Evolutionary conservation across 139 green algal genomes (phyloP).

Genomic region (Chlamydomonas sphaeroides): DNA sequence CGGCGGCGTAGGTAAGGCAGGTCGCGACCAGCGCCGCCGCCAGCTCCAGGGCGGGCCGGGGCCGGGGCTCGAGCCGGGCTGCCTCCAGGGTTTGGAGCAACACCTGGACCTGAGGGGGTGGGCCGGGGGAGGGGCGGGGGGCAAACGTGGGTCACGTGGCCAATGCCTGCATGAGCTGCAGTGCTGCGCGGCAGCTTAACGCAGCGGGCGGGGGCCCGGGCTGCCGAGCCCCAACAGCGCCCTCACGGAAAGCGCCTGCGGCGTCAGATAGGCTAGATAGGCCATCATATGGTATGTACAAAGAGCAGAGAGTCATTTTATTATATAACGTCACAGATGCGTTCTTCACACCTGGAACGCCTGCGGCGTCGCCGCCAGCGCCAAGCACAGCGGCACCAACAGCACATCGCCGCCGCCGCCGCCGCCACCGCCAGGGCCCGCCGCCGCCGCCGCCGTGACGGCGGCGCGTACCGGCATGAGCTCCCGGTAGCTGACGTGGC

Average conservation of each 20-base stretch:
- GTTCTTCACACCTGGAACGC: conserved; percentile 33
- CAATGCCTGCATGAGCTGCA: too few relatives aligned
- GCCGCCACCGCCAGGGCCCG: not conserved
- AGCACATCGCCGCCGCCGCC: not conserved
- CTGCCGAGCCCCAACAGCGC: too few relatives aligned
- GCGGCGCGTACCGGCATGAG: conserved; percentile 22
- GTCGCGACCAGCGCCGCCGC: conserved; percentile 13
- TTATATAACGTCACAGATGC: too few relatives aligned
- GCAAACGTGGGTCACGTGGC: too few relatives aligned
- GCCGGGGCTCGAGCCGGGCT: not conserved
- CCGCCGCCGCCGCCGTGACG: not conserved
- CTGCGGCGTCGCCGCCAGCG: conserved; percentile 28
- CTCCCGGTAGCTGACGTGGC: conserved; percentile 34
- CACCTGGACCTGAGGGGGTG: conserved; percentile 24
- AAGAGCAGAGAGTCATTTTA: too few relatives aligned
- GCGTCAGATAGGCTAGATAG: too few relatives aligned
- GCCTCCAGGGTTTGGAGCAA: conserved; percentile 33
- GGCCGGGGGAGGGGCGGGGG: not conserved
- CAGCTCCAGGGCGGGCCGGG: not conserved
- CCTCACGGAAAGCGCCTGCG: too few relatives aligned
- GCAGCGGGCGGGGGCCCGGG: too few relatives aligned
- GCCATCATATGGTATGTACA: too few relatives aligned
- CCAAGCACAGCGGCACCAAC: conserved; percentile 10
- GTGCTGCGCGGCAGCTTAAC: too few relatives aligned
- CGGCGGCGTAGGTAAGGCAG: not conserved